phyloP scores from a whole-genome alignment of 1,284 basidiomycete genomes.

The Sporisorium reilianum region DNA sequence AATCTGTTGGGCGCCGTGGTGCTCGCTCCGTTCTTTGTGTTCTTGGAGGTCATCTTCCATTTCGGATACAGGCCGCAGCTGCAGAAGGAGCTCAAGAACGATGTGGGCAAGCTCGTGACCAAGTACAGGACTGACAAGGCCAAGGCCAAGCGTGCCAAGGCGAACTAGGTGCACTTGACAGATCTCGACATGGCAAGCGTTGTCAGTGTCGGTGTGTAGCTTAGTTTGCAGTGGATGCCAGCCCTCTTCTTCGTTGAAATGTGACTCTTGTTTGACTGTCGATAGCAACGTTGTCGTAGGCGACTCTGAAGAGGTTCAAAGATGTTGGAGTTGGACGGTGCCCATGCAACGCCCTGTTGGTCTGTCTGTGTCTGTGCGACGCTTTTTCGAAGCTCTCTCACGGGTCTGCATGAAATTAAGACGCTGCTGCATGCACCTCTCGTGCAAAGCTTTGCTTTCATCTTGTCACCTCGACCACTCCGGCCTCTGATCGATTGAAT shows the following conservation, averaged over 20 bases:
- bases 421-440: slow-evolving; percentile 1
- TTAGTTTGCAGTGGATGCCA: background rate
- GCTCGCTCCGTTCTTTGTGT: slow-evolving; percentile 64
- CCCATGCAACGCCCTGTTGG: too few relatives aligned
- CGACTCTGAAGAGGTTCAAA: background rate
- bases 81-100: slow-evolving; percentile 61
- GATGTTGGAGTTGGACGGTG: background rate
- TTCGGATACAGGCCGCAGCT: slow-evolving; percentile 60
- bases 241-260: background rate
- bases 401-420: background rate
- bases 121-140: slow-evolving; percentile 46
- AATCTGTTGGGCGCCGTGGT: slow-evolving; percentile 61
- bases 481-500: too few relatives aligned
- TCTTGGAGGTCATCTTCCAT: slow-evolving; percentile 58
- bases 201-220: background rate
- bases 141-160: slow-evolving; percentile 35
- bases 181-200: background rate
- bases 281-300: background rate
- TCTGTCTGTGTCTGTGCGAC: background rate
- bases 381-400: background rate
- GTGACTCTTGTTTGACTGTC: background rate
- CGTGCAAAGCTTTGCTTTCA: background rate
- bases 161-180: background rate
- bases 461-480: background rate
- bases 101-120: slow-evolving; percentile 47